Evolutionary conservation across 2,329 filamentous ascomycete species (phyloP).

Genomic region (Emmonsiellopsis sp.): DNA sequence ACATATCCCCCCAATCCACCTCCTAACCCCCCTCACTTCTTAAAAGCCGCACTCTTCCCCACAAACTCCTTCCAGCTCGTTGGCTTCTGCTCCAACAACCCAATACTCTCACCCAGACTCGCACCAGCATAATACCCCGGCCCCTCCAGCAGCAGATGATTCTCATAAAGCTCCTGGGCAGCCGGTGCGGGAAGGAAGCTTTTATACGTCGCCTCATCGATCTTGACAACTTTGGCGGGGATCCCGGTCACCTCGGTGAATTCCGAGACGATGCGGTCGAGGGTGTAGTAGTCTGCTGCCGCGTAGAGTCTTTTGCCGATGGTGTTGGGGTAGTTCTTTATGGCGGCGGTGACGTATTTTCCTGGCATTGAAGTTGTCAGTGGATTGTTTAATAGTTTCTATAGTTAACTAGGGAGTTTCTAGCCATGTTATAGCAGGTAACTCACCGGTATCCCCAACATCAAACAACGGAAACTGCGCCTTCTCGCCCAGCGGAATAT

Average conservation of each 20-base stretch:
- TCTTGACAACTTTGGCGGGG: constrained; percentile 16
- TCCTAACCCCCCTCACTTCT: background rate
- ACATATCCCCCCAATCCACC: background rate
- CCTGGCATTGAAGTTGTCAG: constrained; percentile 11
- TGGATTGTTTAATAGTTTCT: background rate
- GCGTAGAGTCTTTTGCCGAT: constrained; percentile 38
- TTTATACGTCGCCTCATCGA: constrained; percentile 20
- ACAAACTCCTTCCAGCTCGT: constrained; percentile 20
- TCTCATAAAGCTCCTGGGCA: constrained; percentile 45
- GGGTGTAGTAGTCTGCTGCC: constrained; percentile 32
- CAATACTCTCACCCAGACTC: constrained; percentile 16
- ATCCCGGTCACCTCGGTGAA: constrained; percentile 36
- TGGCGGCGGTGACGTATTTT: constrained; percentile 22
- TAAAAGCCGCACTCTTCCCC: constrained; percentile 8
- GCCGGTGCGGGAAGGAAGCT: constrained; percentile 15
- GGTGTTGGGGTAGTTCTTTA: constrained; percentile 34
- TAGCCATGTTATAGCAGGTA: background rate
- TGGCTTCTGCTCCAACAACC: constrained; percentile 19
- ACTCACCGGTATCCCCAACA: constrained; percentile 38
- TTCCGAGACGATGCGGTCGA: constrained; percentile 31
- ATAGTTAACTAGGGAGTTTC: background rate
- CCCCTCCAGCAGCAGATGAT: constrained; percentile 43
- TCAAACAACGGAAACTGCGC: constrained; percentile 38
- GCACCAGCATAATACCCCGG: constrained; percentile 46
- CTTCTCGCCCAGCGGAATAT: constrained; percentile 17